Percentiles rank a stretch among this genome's conserved stretches.
Conservation (phyloP, 495 filamentous ascomycete genomes). For the Rusavskia elegans region DNA sequence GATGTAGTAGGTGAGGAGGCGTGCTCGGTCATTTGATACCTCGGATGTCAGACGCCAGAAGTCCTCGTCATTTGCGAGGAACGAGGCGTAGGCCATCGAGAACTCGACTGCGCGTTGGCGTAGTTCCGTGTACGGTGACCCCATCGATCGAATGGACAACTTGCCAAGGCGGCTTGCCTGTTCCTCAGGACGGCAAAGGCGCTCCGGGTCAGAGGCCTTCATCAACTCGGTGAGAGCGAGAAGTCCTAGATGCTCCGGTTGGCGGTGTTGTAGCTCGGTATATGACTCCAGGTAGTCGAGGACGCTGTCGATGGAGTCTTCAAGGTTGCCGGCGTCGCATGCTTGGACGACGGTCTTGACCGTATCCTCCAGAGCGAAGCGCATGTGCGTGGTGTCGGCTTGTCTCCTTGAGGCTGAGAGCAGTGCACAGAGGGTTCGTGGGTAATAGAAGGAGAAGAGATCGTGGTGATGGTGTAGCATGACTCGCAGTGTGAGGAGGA, state of each 20-base stretch:
- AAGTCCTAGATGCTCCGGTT: constrained; percentile 1
- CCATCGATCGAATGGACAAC: constrained; percentile 45
- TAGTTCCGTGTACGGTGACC: constrained; percentile 59
- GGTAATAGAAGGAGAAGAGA: constrained; percentile 47
- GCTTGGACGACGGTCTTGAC: constrained; percentile 34
- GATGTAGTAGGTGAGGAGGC: neutral
- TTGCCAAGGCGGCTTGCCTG: constrained; percentile 26
- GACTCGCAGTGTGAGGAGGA: constrained; percentile 62
- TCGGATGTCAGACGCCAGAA: neutral
- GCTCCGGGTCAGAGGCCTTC: neutral
- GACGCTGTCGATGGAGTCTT: constrained; percentile 28
- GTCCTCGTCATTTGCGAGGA: neutral
- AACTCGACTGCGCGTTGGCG: constrained; percentile 63
- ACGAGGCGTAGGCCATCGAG: constrained; percentile 30
- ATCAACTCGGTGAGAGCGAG: constrained; percentile 22
- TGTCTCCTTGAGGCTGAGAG: constrained; percentile 45
- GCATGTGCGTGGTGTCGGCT: constrained; percentile 36
- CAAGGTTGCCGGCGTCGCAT: constrained; percentile 26
- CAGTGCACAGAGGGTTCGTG: constrained; percentile 48
- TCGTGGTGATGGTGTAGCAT: constrained; percentile 52
- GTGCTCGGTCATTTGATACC: neutral
- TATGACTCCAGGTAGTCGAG: constrained; percentile 29
- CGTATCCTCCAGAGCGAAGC: constrained; percentile 41
- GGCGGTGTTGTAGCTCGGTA: constrained; percentile 16
- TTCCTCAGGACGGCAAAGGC: constrained; percentile 4